Conservation (phyloP, 345 rosid species). For the Gossypium bickii region DNA sequence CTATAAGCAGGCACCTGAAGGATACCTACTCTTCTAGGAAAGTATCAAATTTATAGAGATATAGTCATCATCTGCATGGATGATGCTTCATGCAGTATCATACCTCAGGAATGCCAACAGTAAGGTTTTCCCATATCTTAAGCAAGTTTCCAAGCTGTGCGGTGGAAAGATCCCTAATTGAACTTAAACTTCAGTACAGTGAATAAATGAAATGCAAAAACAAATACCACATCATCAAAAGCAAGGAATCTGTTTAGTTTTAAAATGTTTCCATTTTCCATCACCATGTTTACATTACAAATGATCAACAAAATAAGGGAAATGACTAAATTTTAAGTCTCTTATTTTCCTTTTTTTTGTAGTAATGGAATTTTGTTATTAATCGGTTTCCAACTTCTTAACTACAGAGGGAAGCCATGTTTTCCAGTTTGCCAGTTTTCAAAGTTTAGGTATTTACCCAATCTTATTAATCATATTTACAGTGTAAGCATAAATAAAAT, state of each 20-base stretch:
- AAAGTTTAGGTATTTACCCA: not conserved
- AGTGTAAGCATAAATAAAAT: not conserved
- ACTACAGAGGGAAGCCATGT: not conserved
- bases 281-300: not conserved
- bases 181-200: slow-evolving; percentile 5
- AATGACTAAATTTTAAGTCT: not conserved
- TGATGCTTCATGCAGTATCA: slow-evolving; percentile 11
- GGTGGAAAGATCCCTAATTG: slow-evolving; percentile 70
- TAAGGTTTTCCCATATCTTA: slow-evolving; percentile 60
- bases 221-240: not conserved
- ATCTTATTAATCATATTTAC: slow-evolving; percentile 3
- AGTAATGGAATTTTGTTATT: not conserved
- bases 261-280: not conserved
- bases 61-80: not conserved
- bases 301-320: not conserved
- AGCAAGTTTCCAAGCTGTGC: slow-evolving; percentile 45
- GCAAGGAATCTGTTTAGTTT: not conserved
- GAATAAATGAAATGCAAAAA: slow-evolving; percentile 4
- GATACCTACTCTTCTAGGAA: not conserved
- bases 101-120: slow-evolving; percentile 57
- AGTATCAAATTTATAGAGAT: not conserved
- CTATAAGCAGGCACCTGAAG: not conserved
- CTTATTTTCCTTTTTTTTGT: not conserved
- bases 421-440: not conserved
- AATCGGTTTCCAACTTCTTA: not conserved